Evolutionary conservation across 768 basidiomycete genomes (phyloP).

Genomic region (Melanogaster broomeanus): DNA sequence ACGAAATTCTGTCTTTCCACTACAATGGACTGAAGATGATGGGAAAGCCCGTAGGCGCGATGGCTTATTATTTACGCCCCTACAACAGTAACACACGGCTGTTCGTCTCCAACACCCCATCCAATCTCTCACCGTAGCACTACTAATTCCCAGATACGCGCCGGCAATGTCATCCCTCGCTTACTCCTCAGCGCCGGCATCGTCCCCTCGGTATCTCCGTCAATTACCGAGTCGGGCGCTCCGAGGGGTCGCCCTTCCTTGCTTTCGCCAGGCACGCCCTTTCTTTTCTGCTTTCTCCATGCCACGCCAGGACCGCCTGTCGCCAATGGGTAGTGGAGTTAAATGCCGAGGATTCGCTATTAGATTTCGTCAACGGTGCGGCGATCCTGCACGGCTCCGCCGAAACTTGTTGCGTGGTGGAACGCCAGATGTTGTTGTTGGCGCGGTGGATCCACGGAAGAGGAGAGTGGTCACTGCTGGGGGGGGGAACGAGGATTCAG

Average conservation of each 20-base stretch:
- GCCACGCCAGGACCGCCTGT: slow-evolving; percentile 37
- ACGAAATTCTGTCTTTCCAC: slow-evolving; percentile 82
- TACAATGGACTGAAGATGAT: slow-evolving; percentile 84
- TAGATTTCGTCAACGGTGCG: slow-evolving; percentile 65
- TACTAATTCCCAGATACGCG: slow-evolving; percentile 41
- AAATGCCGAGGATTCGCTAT: slow-evolving; percentile 41
- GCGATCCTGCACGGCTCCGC: slow-evolving; percentile 82
- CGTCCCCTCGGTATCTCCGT: slow-evolving; percentile 35
- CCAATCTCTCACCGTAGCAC: slow-evolving; percentile 18
- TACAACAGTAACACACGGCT: slow-evolving; percentile 18
- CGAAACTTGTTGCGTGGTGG: slow-evolving; percentile 80
- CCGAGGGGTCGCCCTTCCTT: slow-evolving; percentile 48
- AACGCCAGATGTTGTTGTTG: slow-evolving; percentile 90
- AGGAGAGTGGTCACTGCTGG: slow-evolving; percentile 84
- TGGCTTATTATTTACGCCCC: slow-evolving; percentile 26
- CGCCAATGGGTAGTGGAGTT: slow-evolving; percentile 25
- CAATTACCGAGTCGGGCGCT: slow-evolving; percentile 28
- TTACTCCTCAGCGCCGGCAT: slow-evolving; percentile 42
- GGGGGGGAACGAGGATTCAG: slow-evolving; percentile 89
- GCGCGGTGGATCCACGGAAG: slow-evolving; percentile 84
- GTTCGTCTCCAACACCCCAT: slow-evolving; percentile 29
- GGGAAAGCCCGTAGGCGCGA: slow-evolving; percentile 15
- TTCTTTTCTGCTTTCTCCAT: slow-evolving; percentile 31
- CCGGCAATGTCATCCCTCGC: too few relatives aligned
- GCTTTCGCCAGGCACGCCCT: slow-evolving; percentile 39